Evolutionary conservation across 805 yeast genomes (phyloP).

Genomic region (Wickerhamiella sorbophila): DNA sequence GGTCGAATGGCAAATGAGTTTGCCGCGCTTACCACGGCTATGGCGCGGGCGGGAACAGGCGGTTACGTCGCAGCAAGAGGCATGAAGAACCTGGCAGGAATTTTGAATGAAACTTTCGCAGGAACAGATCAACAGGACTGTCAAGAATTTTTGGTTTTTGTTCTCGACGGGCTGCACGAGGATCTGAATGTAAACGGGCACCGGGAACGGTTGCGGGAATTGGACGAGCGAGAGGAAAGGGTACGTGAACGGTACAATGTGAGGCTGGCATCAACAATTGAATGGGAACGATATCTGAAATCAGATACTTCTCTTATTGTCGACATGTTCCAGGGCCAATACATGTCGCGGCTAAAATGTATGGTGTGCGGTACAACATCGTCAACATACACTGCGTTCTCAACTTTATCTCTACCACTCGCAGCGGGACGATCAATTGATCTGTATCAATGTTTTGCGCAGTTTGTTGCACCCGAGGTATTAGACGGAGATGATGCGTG

Average conservation of each 20-base stretch:
- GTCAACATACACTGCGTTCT: constrained; percentile 74
- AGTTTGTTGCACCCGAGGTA: constrained; percentile 60
- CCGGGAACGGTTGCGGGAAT: constrained; percentile 38
- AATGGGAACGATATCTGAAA: constrained; percentile 79
- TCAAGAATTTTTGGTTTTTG: constrained; percentile 61
- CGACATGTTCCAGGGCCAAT: constrained; percentile 80
- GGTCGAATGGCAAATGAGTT: constrained; percentile 64
- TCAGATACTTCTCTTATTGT: constrained; percentile 69
- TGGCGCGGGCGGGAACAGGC: constrained; percentile 23
- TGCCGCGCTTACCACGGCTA: constrained; percentile 41
- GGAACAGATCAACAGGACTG: constrained; percentile 73
- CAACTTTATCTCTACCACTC: constrained; percentile 66
- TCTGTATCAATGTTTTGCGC: constrained; percentile 55
- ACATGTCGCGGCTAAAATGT: constrained; percentile 64
- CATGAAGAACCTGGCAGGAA: constrained; percentile 56
- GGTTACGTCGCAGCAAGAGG: constrained; percentile 40
- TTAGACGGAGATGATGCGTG: constrained; percentile 70
- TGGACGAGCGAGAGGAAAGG: constrained; percentile 57
- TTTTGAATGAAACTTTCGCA: constrained; percentile 48
- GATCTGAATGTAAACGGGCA: constrained; percentile 59
- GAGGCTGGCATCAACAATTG: constrained; percentile 70
- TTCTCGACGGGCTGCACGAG: constrained; percentile 68
- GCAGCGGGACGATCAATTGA: constrained; percentile 22
- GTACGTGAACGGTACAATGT: constrained; percentile 59
- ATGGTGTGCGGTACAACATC: constrained; percentile 59